Percentiles rank a stretch among this genome's conserved stretches.
Evolutionary conservation across 768 basidiomycete genomes (phyloP).

Genomic region (Kwoniella heveanensis): DNA sequence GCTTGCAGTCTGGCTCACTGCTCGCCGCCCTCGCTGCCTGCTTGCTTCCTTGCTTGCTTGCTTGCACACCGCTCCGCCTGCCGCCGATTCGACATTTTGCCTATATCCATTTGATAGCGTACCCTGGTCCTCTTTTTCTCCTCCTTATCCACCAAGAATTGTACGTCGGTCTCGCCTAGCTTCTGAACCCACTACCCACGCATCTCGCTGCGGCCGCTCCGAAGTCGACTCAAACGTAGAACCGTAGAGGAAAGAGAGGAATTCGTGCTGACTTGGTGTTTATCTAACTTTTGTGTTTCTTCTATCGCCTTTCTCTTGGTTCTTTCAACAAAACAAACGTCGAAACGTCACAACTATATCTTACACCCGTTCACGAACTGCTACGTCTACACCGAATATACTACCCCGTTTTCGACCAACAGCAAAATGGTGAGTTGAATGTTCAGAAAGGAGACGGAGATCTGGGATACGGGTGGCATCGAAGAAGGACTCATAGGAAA

Average conservation of each 20-base stretch:
- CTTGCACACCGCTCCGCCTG: slow-evolving; percentile 3
- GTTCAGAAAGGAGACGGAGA: not conserved
- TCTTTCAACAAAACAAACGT: too few species aligned
- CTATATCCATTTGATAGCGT: not conserved
- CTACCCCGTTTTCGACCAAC: slow-evolving; percentile 7
- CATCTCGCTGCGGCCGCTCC: too few species aligned
- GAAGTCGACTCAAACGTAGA: too few species aligned
- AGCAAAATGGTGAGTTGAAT: slow-evolving; percentile 30
- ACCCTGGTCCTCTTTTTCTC: not conserved
- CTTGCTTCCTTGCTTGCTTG: not conserved
- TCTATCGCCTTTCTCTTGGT: too few species aligned
- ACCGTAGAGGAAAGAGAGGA: too few species aligned
- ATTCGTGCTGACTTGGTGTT: not conserved
- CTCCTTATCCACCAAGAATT: slow-evolving; percentile 25
- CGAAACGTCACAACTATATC: too few species aligned
- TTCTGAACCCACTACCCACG: not conserved
- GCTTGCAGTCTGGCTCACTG: not conserved
- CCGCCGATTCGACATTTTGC: slow-evolving; percentile 16
- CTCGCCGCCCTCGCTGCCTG: not conserved
- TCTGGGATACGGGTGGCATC: not conserved
- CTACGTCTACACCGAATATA: too few species aligned
- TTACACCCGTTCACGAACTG: too few species aligned
- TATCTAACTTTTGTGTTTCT: not conserved
- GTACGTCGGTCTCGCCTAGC: slow-evolving; percentile 14
- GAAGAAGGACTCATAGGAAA: not conserved